These are phyloP conservation scores for Curvularia sp. DNA, from an alignment of 2,329 filamentous ascomycete genomes.

Conservation along the genomic window DNA sequence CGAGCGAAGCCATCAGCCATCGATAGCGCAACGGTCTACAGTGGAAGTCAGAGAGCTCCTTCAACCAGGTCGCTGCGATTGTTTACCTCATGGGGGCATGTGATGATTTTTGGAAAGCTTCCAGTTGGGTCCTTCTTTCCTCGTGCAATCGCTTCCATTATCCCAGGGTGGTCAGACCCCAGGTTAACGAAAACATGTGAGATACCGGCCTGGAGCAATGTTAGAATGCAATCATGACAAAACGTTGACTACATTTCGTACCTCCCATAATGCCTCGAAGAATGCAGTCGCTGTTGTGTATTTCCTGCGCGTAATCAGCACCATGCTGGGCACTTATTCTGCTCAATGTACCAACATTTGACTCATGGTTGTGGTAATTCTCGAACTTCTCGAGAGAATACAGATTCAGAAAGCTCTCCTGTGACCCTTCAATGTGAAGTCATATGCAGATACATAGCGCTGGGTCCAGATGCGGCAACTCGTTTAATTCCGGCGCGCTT, in stretches of 20 bases:
- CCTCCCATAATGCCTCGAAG: constrained; percentile 4
- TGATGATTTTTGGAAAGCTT: constrained; percentile 75
- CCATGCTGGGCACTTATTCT: background rate
- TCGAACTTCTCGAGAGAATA: background rate
- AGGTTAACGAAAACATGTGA: constrained; percentile 68
- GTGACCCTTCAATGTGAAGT: background rate
- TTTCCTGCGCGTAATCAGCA: constrained; percentile 1
- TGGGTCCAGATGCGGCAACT: background rate
- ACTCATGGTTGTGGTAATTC: background rate
- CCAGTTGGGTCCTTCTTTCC: constrained; percentile 70
- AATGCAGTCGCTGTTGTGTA: background rate
- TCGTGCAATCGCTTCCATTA: constrained; percentile 81
- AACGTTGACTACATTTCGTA: constrained; percentile 1
- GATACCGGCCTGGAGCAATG: background rate
- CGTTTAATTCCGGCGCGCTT: constrained; percentile 1
- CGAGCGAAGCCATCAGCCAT: constrained; percentile 81
- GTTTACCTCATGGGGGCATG: constrained; percentile 77
- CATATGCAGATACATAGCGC: constrained; percentile 1
- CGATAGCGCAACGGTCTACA: constrained; percentile 80
- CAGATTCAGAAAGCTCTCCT: background rate
- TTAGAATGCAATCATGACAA: background rate
- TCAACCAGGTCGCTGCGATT: background rate
- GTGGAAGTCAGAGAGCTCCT: background rate
- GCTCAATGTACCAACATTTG: constrained; percentile 4
- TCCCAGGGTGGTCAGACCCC: constrained; percentile 75